Base-by-base conservation (phyloP, 306 rosid genomes). In the Lagenaria siceraria region DNA sequence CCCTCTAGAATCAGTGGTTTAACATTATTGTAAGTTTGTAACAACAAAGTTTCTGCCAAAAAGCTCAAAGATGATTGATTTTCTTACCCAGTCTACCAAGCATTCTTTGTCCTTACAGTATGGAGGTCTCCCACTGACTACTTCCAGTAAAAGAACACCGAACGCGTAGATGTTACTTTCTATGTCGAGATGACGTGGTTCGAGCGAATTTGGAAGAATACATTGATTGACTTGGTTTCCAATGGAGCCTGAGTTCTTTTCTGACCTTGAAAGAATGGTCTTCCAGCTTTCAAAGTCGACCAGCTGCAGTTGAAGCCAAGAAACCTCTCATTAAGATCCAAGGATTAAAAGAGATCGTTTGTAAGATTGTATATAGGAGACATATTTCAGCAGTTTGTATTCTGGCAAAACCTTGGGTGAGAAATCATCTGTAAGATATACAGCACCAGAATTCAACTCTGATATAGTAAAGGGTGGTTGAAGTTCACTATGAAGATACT, bases 271-370 rank as follows among this genome's bases (percentile, higher is more conserved):
- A 73, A 96, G 91, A 82, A 96, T 92, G 70, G 96, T 83, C 87
- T 96, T 96, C 98, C 99, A 96, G 85, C 98, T 87, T 85, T 96
- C 99, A 82, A 96, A 96, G 82, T 96, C 98, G 83, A 96, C 93
- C 80, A 96, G 81, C 99, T 96, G 89, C 61, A 68, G 63, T 29
- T 77, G 81, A 75, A 38, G 74, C 60, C 77, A 73, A 73, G 61
- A 48, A 46, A 72, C 27, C 21, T 72, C 38, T 25, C 18, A 49
- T 72, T 72, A 27, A 72, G 59, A 25, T 70, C 58, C 75, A 70
- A 25, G 38, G 36, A 4, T 46, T 33, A 35, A 22, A 70, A 70
- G 24, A 71, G 58, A 51, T 29, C 21, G 13, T 60, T 24, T 18
- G 56, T 55, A 24, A 49, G 77, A 27, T 48, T 25, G 36, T 25